Conservation (phyloP, 345 rosid species). For the Gossypium rotundifolium region DNA sequence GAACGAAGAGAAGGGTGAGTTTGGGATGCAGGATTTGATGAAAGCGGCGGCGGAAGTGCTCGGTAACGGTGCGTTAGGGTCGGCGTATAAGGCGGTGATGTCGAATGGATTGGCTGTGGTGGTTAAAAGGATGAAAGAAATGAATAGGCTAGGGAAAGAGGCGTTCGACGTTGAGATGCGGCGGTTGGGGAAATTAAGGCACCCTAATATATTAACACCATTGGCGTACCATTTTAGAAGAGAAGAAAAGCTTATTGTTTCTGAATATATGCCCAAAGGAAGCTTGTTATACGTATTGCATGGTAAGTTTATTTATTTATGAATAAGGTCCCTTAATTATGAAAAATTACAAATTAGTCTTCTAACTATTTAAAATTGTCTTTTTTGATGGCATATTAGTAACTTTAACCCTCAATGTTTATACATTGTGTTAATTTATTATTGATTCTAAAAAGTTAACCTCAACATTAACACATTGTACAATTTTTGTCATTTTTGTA, state of each 20-base stretch:
- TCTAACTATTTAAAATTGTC: no score
- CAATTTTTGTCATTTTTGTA: no score
- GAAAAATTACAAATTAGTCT: no score
- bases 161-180: constrained; percentile 68
- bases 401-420: no score
- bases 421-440: no score
- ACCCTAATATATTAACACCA: constrained; percentile 64
- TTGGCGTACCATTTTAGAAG: constrained; percentile 73
- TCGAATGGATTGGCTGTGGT: constrained; percentile 63
- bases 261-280: constrained; percentile 77
- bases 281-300: constrained; percentile 74
- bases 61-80: constrained; percentile 88
- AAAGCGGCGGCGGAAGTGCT: constrained; percentile 88
- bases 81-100: constrained; percentile 86
- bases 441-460: no score
- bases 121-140: constrained; percentile 79
- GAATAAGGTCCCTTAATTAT: no score
- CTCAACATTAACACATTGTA: no score
- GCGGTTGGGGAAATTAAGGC: constrained; percentile 52
- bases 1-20: constrained; percentile 54
- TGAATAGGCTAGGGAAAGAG: constrained; percentile 54
- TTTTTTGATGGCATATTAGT: no score
- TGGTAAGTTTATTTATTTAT: constrained; percentile 34
- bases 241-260: constrained; percentile 82
- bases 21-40: constrained; percentile 82